Conservation (phyloP, 192 early-diverging fungal genomes). For the Spizellomyces sp. region DNA sequence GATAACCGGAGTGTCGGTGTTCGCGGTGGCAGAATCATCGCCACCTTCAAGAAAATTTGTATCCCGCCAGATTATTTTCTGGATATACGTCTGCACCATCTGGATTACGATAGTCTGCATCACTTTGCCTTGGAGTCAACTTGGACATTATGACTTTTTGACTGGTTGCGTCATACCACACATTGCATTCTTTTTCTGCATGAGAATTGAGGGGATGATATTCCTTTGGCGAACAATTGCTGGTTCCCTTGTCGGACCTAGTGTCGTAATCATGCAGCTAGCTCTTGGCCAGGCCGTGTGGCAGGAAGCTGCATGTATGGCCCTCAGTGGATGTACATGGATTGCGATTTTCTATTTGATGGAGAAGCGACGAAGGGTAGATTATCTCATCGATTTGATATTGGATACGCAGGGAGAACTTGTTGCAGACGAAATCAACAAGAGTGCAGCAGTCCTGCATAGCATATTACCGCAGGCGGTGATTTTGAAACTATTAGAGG, state of each 20-base stretch:
- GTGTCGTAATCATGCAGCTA: conserved; percentile 12
- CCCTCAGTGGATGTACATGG: conserved; percentile 17
- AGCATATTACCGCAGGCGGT: conserved; percentile 53
- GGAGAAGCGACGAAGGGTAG: conserved; percentile 21
- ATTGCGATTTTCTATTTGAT: conserved; percentile 16
- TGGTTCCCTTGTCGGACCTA: not conserved
- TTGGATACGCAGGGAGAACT: conserved; percentile 48
- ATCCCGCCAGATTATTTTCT: conserved; percentile 18
- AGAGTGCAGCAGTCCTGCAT: conserved; percentile 41
- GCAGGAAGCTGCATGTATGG: conserved; percentile 15
- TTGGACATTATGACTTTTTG: conserved; percentile 19
- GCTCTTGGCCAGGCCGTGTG: conserved; percentile 17
- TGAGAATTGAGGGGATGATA: conserved; percentile 35
- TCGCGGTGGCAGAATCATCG: not conserved
- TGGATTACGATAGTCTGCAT: conserved; percentile 2
- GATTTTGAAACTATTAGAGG: conserved; percentile 40
- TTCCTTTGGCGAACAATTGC: conserved; percentile 11
- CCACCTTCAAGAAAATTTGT: conserved; percentile 1
- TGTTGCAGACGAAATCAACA: conserved; percentile 44
- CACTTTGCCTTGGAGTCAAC: conserved; percentile 22
- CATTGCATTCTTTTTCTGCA: conserved; percentile 24
- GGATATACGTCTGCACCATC: conserved; percentile 6
- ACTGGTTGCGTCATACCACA: conserved; percentile 21
- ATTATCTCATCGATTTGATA: conserved; percentile 41
- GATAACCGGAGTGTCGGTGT: conserved; percentile 19